Base-by-base conservation (phyloP, 192 early-diverging fungal species). In the Helicostylum pulchrum region DNA sequence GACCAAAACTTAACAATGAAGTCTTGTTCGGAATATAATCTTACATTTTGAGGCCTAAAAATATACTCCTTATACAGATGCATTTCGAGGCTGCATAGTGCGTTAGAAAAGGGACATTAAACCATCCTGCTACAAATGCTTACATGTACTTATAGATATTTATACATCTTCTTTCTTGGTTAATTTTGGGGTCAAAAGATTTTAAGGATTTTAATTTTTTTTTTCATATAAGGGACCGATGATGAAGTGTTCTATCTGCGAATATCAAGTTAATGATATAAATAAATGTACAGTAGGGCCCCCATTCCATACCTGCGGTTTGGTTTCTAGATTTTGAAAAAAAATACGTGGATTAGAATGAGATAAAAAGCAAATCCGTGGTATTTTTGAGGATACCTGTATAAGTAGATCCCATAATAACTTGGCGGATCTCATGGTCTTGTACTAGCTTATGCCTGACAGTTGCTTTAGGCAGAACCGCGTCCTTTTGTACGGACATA, bases 1-100 rank as follows among this genome's bases (percentile, higher is more conserved):
- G 57, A 59, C 43, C 57, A 59, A 23, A 59, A 59, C 42, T 59
- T 59, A 59, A 45, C 17, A 23, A 59, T 44, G 15, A 46, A 59
- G 57, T 59, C 57, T 59, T 59, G 57, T 45, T 59, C 57, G 17
- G 57, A 59, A 43, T 59, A 59, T 19, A 59, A 21, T 12, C 23
- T 59, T 10, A 45, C 10, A 30, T 59, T 59, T 46, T 59, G 57
- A 44, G 57, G 42, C 42, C 8, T 59, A 23, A 59, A 59, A 43
- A 59, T 17, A 9, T 58, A 44, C 11, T 6, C 0, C 39, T 39
- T 56, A 36, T 56, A 19, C 15, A 36, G 54, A 39, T 56, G 31
- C 31, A 56, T 56, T 36, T 56, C 54, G 42, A 56, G 1, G 2
- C 53, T 55, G 7, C 34, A 39, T 17, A 55, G 53, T 36, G 32